phyloP scores from a whole-genome alignment of 306 rosid genomes.

The Vigna nakashimae region DNA sequence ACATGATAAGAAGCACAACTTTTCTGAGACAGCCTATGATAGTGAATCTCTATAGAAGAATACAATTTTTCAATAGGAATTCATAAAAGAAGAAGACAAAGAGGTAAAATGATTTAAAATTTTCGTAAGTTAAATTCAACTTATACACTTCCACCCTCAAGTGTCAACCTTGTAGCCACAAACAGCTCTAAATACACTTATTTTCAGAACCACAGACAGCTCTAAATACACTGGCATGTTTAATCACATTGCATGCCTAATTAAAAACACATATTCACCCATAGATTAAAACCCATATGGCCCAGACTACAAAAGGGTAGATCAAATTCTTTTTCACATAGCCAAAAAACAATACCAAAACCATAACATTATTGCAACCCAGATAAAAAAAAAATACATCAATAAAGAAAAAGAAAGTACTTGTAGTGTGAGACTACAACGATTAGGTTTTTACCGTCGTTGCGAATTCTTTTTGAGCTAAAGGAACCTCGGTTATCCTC shows the following conservation, averaged over 20 bases:
- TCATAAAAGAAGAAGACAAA: neutral
- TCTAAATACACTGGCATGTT: neutral
- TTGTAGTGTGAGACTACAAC: neutral
- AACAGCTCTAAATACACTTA: neutral
- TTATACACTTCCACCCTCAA: neutral
- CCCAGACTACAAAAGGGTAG: neutral
- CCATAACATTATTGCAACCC: neutral
- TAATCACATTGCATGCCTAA: neutral
- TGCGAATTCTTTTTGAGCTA: slow-evolving; percentile 13
- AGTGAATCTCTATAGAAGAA: too few species aligned
- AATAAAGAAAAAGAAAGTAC: neutral
- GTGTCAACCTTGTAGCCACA: neutral
- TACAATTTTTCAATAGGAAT: neutral
- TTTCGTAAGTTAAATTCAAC: neutral
- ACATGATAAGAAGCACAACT: neutral
- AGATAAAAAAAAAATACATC: neutral
- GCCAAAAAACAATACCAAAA: neutral
- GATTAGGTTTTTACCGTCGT: slow-evolving; percentile 1
- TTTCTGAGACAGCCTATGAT: neutral
- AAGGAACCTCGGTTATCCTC: neutral
- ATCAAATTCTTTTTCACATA: neutral
- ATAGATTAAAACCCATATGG: neutral
- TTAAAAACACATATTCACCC: neutral
- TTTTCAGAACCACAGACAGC: neutral
- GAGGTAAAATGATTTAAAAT: neutral